Percentiles rank a stretch among this genome's conserved stretches.
These are phyloP conservation scores for Stereum hirsutum DNA, from an alignment of 1,284 basidiomycete genomes.

Conservation along the genomic window DNA sequence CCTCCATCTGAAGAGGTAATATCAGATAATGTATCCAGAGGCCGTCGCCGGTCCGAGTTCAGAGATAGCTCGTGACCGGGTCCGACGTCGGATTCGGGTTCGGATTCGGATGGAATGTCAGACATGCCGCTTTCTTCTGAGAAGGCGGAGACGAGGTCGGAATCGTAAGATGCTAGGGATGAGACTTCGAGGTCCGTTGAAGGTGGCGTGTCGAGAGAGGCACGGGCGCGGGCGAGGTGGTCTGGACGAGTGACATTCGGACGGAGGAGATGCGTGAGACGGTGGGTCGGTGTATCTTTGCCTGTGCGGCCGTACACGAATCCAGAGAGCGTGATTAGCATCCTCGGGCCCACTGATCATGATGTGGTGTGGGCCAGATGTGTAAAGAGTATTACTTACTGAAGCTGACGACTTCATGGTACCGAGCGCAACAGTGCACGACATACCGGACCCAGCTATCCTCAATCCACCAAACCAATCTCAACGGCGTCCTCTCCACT, in stretches of 20 bases:
- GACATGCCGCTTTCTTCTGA: slow-evolving; percentile 27
- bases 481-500: slow-evolving; percentile 50
- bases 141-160: slow-evolving; percentile 38
- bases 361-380: background rate
- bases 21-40: slow-evolving; percentile 23
- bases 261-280: slow-evolving; percentile 69
- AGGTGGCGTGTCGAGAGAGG: slow-evolving; percentile 58
- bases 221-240: slow-evolving; percentile 24
- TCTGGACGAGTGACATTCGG: slow-evolving; percentile 63
- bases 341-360: too few relatives aligned
- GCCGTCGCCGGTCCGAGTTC: background rate
- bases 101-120: slow-evolving; percentile 30
- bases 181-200: slow-evolving; percentile 43
- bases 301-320: slow-evolving; percentile 29
- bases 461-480: slow-evolving; percentile 61
- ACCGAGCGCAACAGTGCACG: slow-evolving; percentile 73
- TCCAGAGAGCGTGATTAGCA: background rate
- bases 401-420: slow-evolving; percentile 70
- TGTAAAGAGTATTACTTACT: slow-evolving; percentile 37
- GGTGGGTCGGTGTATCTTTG: slow-evolving; percentile 52
- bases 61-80: slow-evolving; percentile 3
- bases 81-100: slow-evolving; percentile 24
- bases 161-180: slow-evolving; percentile 29
- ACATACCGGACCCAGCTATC: slow-evolving; percentile 70
- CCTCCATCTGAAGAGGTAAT: slow-evolving; percentile 20